A percentile compares a stretch with the other conserved stretches of the same genome.
Conservation (phyloP, 169 alveolate species). For the Cryptosporidium muris region DNA sequence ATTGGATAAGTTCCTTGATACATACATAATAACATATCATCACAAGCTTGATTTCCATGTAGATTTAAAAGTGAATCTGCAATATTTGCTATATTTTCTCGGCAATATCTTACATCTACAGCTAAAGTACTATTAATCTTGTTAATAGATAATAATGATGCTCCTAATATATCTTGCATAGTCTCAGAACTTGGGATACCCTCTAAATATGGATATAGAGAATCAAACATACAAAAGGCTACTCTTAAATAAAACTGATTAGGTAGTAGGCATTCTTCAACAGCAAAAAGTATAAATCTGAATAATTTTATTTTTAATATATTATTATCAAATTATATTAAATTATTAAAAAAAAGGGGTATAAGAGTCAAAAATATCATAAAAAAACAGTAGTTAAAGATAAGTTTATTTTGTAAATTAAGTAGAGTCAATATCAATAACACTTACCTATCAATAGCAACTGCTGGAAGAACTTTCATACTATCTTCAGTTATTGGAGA, state of each 20-base stretch:
- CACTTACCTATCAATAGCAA: conserved; percentile 45
- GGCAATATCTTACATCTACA: conserved; percentile 16
- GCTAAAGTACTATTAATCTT: conserved; percentile 5
- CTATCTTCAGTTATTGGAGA: conserved; percentile 12
- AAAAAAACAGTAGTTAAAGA: not conserved
- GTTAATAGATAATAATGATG: conserved; percentile 31
- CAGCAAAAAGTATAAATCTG: conserved; percentile 53
- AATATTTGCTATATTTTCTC: conserved; percentile 14
- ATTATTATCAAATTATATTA: too few species aligned
- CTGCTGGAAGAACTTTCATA: conserved; percentile 46
- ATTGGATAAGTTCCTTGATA: conserved; percentile 36
- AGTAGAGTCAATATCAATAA: too few species aligned
- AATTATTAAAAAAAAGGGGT: not conserved
- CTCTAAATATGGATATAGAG: conserved; percentile 55
- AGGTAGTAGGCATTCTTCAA: conserved; percentile 55
- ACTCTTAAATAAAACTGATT: conserved; percentile 19
- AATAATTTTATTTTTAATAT: not conserved
- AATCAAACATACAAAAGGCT: conserved; percentile 64
- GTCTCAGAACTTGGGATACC: conserved; percentile 48
- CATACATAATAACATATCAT: conserved; percentile 40
- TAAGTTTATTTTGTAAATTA: not conserved
- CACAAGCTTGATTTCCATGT: conserved; percentile 12
- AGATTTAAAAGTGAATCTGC: conserved; percentile 16
- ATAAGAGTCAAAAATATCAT: not conserved
- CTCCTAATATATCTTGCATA: conserved; percentile 65